These are phyloP conservation scores for Haplosporangium sp. DNA, from an alignment of 371 early-diverging fungal genomes.

Conservation along the genomic window DNA sequence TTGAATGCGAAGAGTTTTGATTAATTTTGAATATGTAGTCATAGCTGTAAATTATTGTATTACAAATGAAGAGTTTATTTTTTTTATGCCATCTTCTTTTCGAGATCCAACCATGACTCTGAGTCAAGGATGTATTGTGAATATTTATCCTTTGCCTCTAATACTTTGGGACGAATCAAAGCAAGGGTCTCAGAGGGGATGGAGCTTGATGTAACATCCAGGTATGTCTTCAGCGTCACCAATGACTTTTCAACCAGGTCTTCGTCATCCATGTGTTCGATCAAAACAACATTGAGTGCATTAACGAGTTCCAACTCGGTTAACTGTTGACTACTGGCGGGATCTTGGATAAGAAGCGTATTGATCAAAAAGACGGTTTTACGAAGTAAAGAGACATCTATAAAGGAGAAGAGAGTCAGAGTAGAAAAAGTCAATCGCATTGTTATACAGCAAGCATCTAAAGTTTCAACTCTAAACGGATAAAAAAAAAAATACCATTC, in stretches of 20 bases:
- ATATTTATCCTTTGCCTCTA: slow-evolving; percentile 58
- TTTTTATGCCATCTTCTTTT: slow-evolving; percentile 40
- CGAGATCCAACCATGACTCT: slow-evolving; percentile 63
- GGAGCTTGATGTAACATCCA: slow-evolving; percentile 56
- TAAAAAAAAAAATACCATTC: slow-evolving; percentile 47
- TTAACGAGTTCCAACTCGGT: slow-evolving; percentile 55
- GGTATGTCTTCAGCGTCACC: slow-evolving; percentile 39
- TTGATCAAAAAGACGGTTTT: slow-evolving; percentile 75
- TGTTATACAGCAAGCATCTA: not conserved
- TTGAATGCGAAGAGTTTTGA: slow-evolving; percentile 81
- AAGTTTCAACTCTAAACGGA: not conserved
- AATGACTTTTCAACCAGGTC: slow-evolving; percentile 77
- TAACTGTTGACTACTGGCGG: slow-evolving; percentile 56
- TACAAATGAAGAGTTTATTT: not conserved
- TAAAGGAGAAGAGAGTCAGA: not conserved
- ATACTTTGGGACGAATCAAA: slow-evolving; percentile 50
- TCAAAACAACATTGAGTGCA: slow-evolving; percentile 58
- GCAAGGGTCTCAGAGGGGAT: slow-evolving; percentile 52
- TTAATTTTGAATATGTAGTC: slow-evolving; percentile 60
- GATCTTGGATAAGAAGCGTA: slow-evolving; percentile 68
- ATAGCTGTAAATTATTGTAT: not conserved
- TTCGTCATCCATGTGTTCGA: slow-evolving; percentile 66
- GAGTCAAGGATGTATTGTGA: slow-evolving; percentile 58
- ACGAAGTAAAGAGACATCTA: slow-evolving; percentile 63
- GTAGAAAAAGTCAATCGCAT: slow-evolving; percentile 3